Conservation (phyloP, 306 rosid species). For the Glycyrrhiza uralensis region DNA sequence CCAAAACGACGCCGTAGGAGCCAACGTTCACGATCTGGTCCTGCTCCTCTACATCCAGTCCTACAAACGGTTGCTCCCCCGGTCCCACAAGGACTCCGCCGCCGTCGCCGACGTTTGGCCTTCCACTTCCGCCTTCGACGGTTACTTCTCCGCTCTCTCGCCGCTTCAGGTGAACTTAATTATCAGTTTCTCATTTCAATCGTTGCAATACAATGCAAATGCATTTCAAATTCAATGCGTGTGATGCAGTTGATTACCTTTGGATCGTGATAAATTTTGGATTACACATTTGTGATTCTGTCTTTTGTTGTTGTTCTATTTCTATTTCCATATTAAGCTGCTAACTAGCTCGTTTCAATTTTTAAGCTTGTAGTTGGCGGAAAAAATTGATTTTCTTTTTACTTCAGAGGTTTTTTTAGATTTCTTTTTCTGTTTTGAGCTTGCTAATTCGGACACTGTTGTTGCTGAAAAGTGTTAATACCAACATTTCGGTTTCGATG, state of each 20-base stretch:
- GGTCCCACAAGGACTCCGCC: slow-evolving; percentile 91
- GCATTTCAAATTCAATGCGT: slow-evolving; percentile 17
- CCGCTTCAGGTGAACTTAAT: slow-evolving; percentile 79
- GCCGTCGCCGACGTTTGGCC: slow-evolving; percentile 98
- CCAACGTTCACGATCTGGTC: slow-evolving; percentile 71
- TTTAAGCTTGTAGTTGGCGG: background rate
- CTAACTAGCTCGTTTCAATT: slow-evolving; percentile 16
- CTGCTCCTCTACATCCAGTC: slow-evolving; percentile 89
- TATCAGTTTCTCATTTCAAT: background rate
- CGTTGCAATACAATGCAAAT: background rate
- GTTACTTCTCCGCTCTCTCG: slow-evolving; percentile 92
- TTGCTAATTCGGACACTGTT: background rate
- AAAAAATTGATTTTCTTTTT: background rate
- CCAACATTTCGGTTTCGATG: background rate
- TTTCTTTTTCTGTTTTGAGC: background rate
- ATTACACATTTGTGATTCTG: background rate
- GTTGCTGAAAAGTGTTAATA: slow-evolving; percentile 9
- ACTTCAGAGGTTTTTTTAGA: background rate
- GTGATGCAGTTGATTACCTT: background rate
- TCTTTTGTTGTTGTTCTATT: background rate
- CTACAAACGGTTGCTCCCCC: slow-evolving; percentile 74
- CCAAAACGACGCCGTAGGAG: slow-evolving; percentile 51
- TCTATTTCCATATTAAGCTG: background rate
- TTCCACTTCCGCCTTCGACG: slow-evolving; percentile 95
- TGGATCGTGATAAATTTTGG: background rate